Conservation (phyloP, 257 asterid genomes). For the Apocynum venetum region DNA sequence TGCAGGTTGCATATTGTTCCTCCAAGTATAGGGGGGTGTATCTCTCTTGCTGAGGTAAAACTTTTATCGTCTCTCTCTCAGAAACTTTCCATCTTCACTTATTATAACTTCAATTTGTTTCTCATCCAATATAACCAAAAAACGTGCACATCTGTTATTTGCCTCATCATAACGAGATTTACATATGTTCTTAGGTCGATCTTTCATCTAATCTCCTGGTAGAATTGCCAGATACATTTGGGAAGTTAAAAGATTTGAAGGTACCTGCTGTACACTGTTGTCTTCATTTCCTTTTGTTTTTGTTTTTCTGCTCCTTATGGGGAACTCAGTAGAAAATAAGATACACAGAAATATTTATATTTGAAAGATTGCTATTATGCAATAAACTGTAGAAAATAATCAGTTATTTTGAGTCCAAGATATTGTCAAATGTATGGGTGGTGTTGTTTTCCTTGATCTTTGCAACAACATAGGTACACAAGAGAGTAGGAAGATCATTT, state of each 20-base stretch:
- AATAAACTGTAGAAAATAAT: neutral
- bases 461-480: neutral
- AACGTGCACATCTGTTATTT: neutral
- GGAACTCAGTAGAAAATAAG: neutral
- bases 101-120: neutral
- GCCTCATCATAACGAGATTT: neutral
- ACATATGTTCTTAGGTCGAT: slow-evolving; percentile 59
- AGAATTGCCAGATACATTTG: slow-evolving; percentile 70
- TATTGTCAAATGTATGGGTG: neutral
- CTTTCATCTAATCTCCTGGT: slow-evolving; percentile 70
- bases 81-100: neutral
- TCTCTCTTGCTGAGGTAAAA: slow-evolving; percentile 74
- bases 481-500: neutral
- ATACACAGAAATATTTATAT: neutral
- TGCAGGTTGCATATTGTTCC: slow-evolving; percentile 73
- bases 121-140: neutral
- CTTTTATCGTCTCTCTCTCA: slow-evolving; percentile 8
- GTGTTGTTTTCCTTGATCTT: neutral
- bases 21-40: slow-evolving; percentile 55
- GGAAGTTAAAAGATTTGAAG: slow-evolving; percentile 57
- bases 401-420: neutral
- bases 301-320: neutral
- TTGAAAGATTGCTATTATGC: neutral
- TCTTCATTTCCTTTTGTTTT: neutral
- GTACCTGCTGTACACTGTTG: slow-evolving; percentile 21